Percentiles rank a stretch among this genome's conserved stretches.
These are phyloP conservation scores for Trichosporon inkin DNA, from an alignment of 1,284 basidiomycete genomes.

Conservation along the genomic window DNA sequence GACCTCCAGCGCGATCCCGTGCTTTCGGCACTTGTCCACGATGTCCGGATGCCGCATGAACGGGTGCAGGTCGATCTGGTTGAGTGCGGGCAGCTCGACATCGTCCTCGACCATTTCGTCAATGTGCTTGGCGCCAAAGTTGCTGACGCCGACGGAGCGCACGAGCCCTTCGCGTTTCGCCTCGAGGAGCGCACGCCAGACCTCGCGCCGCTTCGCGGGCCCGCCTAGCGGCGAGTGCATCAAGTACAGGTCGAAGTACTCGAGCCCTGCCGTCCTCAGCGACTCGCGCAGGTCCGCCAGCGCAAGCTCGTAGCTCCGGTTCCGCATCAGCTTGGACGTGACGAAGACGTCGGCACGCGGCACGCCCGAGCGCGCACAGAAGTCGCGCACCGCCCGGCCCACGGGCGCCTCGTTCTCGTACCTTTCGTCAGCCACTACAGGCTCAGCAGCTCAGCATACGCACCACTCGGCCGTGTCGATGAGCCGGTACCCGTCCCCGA, in stretches of 20 bases:
- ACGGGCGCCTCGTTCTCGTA: conserved; percentile 66
- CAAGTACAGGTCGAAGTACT: conserved; percentile 51
- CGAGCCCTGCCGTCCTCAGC: conserved; percentile 56
- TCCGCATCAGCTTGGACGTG: conserved; percentile 65
- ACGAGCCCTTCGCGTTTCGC: conserved; percentile 50
- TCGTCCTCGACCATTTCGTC: conserved; percentile 49
- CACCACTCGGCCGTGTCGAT: conserved; percentile 53
- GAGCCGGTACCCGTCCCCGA: conserved; percentile 66
- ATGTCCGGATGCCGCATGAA: conserved; percentile 52
- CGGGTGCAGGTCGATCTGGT: conserved; percentile 51
- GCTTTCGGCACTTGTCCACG: conserved; percentile 51
- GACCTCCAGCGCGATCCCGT: conserved; percentile 53
- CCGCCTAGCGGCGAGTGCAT: conserved; percentile 53
- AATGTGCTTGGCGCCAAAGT: conserved; percentile 53
- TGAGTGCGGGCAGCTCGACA: conserved; percentile 48
- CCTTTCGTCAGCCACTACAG: conserved; percentile 53
- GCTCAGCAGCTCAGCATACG: no score
- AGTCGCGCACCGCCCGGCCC: conserved; percentile 61
- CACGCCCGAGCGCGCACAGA: conserved; percentile 42
- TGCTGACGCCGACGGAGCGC: conserved; percentile 52
- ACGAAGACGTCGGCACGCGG: conserved; percentile 62
- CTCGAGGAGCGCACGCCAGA: conserved; percentile 51
- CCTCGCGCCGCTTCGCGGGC: conserved; percentile 45
- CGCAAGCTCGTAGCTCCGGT: conserved; percentile 56
- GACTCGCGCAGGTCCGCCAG: conserved; percentile 58